Conservation (phyloP, 1,139 yeast genomes). For the Blastobotrys elegans region DNA sequence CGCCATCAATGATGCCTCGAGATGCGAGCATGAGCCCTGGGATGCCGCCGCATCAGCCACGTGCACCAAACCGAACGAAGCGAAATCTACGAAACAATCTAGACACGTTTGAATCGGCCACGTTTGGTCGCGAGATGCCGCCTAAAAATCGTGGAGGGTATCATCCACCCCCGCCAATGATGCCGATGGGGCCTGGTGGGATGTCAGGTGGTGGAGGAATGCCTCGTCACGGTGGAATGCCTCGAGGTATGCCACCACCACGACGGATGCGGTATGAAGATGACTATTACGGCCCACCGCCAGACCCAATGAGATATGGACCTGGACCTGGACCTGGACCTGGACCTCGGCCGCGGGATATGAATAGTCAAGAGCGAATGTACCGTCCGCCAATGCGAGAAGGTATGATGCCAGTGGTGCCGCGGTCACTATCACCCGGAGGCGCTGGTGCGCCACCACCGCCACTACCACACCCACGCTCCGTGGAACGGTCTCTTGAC, state of each 20-base stretch:
- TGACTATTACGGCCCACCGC: constrained; percentile 5
- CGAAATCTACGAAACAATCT: constrained; percentile 17
- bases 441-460: background rate
- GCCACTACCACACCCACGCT: background rate
- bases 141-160: background rate
- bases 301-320: background rate
- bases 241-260: constrained; percentile 2
- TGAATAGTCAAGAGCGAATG: constrained; percentile 2
- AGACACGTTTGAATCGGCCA: constrained; percentile 22
- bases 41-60: background rate
- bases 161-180: constrained; percentile 1
- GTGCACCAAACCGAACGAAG: constrained; percentile 4
- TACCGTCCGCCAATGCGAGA: background rate
- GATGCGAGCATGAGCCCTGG: background rate
- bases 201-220: background rate
- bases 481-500: background rate
- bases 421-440: constrained; percentile 7
- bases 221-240: background rate
- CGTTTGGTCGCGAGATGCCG: constrained; percentile 18
- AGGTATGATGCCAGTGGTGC: background rate
- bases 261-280: background rate
- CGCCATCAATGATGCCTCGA: constrained; percentile 3
- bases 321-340: constrained; percentile 2
- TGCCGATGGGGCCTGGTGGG: background rate
- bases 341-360: constrained; percentile 2